Conservation (phyloP, 208 protist species). For the Crithidia mellificae region DNA sequence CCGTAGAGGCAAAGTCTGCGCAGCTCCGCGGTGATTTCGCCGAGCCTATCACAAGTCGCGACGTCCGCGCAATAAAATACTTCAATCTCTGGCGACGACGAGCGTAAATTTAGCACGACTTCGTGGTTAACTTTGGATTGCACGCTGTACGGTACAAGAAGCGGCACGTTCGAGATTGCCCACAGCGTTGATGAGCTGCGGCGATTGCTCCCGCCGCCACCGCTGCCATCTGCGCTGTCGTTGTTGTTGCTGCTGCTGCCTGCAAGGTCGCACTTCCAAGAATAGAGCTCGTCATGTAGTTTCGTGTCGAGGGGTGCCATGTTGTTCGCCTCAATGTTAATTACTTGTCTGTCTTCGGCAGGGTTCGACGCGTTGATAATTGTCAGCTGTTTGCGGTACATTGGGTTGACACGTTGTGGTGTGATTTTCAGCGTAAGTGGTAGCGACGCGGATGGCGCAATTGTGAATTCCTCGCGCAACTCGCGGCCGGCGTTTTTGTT, state of each 20-base stretch:
- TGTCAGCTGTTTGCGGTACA: conserved; percentile 83
- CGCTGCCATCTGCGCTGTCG: conserved; percentile 6
- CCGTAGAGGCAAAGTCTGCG: conserved; percentile 51
- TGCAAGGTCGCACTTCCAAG: conserved; percentile 55
- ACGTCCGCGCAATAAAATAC: conserved; percentile 52
- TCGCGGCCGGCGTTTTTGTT: conserved; percentile 36
- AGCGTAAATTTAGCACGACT: conserved; percentile 56
- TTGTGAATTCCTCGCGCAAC: conserved; percentile 67
- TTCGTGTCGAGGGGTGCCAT: conserved; percentile 81
- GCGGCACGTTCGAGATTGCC: conserved; percentile 73
- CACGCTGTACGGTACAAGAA: conserved; percentile 72
- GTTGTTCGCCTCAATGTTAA: conserved; percentile 90
- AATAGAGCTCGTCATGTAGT: conserved; percentile 83
- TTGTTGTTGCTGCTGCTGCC: conserved; percentile 16
- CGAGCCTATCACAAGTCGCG: conserved; percentile 33
- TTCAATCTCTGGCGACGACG: conserved; percentile 65
- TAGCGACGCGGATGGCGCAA: conserved; percentile 64
- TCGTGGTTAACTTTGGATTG: conserved; percentile 61
- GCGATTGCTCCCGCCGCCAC: not conserved
- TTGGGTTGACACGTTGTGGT: conserved; percentile 85
- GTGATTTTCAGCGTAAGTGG: conserved; percentile 75
- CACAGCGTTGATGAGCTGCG: conserved; percentile 32
- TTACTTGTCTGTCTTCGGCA: conserved; percentile 69
- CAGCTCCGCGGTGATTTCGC: conserved; percentile 44
- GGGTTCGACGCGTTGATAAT: conserved; percentile 80